Evolutionary conservation across 1,139 yeast genomes (phyloP), one percentile per base, ranked within the genome.

Genomic region (Debaryomyces fabryi): DNA sequence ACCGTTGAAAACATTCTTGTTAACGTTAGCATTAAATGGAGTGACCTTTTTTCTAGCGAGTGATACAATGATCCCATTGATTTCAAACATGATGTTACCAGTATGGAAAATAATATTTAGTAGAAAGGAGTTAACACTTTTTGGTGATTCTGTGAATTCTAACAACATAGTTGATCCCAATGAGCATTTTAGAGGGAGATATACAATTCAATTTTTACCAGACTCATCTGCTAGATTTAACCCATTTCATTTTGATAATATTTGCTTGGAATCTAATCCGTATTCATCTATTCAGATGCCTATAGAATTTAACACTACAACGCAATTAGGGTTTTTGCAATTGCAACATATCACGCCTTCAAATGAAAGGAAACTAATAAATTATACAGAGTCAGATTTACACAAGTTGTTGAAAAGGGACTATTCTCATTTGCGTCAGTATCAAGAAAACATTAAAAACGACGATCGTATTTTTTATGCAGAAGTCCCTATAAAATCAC

Each of bases 181-280:
- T 30, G 71, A 85, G 2, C 96, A 91, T 63, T 87, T 93, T 61
- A 85, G 82, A 57, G 99, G 98, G 44, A 83, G 82, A 49, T 88
- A 88, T 60, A 88, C 93, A 2, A 86, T 93, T 55, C 88, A 92
- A 58, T 88, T 88, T 56, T 72, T 95, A 38, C 99, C 99, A 0
- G 98, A 93, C 63, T 88, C 96, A 38, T 86, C 96, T 0, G 97
- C 96, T 2, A 74, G 78, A 57, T 72, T 95, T 61, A 90, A 92
- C 55, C 97, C 97, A 1, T 81, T 84, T 55, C 81, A 78, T 41
- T 81, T 79, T 36, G 77, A 82, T 24, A 59, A 60, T 12, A 78
- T 76, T 50, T 92, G 98, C 65, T 63, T 90, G 42, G 82, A 82
- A 42, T 44, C 52, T 2, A 58, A 52, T 1, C 52, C 56, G 3